These are phyloP conservation scores for Botryosphaeria dothidea DNA, from an alignment of 2,329 filamentous ascomycete species.

Conservation along the genomic window DNA sequence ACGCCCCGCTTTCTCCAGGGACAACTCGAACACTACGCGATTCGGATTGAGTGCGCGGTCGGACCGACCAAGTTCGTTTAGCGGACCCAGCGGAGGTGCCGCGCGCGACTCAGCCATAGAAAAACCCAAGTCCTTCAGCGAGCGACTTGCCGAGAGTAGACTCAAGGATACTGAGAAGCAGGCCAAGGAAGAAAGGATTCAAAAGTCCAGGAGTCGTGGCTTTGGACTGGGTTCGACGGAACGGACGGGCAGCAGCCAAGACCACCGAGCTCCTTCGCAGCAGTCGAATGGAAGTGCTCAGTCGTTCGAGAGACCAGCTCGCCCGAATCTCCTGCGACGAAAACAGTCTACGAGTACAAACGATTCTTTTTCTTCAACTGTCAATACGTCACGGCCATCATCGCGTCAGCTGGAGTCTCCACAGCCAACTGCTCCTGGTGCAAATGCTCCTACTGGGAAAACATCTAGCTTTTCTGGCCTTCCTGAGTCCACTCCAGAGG, in stretches of 20 bases:
- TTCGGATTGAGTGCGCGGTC: slow-evolving; percentile 5
- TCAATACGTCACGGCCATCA: background rate
- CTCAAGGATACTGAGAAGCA: slow-evolving; percentile 43
- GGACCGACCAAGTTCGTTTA: background rate
- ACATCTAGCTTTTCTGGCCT: slow-evolving; percentile 12
- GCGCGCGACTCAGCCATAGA: background rate
- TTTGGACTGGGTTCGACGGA: slow-evolving; percentile 33
- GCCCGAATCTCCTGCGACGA: background rate
- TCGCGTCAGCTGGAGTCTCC: background rate
- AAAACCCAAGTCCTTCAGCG: slow-evolving; percentile 70
- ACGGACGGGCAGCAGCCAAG: slow-evolving; percentile 22
- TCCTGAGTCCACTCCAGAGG: slow-evolving; percentile 30
- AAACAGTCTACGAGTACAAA: background rate
- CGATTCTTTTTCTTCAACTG: background rate
- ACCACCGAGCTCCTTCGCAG: slow-evolving; percentile 17
- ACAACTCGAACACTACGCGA: background rate
- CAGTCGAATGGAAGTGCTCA: slow-evolving; percentile 6
- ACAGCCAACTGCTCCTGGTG: background rate
- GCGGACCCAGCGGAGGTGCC: background rate
- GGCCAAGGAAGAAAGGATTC: slow-evolving; percentile 46
- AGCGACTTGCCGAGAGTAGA: slow-evolving; percentile 73
- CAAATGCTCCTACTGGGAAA: background rate
- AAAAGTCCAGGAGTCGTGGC: slow-evolving; percentile 42
- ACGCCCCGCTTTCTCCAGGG: slow-evolving; percentile 54
- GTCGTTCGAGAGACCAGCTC: slow-evolving; percentile 1